These are phyloP conservation scores for Zalaria sp. DNA, from an alignment of 2,329 filamentous ascomycete species.

Conservation along the genomic window DNA sequence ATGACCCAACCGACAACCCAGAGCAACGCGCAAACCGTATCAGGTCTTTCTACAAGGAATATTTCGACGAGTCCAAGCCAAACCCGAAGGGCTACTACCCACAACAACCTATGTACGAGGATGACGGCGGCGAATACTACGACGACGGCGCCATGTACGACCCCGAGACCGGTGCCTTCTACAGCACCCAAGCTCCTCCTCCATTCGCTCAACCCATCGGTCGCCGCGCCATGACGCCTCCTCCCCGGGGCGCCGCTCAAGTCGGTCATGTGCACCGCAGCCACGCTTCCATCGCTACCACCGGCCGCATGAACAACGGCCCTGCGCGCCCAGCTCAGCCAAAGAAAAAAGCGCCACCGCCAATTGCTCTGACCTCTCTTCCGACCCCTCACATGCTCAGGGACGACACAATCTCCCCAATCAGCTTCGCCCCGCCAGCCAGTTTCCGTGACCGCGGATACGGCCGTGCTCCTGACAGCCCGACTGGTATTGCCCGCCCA, in stretches of 20 bases:
- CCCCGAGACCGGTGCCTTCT: conserved; percentile 50
- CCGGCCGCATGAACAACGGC: conserved; percentile 21
- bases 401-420: conserved; percentile 56
- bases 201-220: conserved; percentile 66
- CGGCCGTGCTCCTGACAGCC: conserved; percentile 49
- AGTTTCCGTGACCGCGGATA: conserved; percentile 47
- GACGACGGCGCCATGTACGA: conserved; percentile 44
- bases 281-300: conserved; percentile 31
- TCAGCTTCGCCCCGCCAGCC: conserved; percentile 75
- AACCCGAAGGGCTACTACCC: conserved; percentile 18
- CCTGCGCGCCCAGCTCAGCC: conserved; percentile 15
- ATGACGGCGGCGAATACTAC: conserved; percentile 54
- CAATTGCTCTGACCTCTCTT: conserved; percentile 56
- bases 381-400: conserved; percentile 75
- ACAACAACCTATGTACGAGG: conserved; percentile 13
- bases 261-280: conserved; percentile 30
- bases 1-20: conserved; percentile 77
- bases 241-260: conserved; percentile 50
- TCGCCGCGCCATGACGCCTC: conserved; percentile 90
- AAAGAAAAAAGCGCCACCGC: conserved; percentile 55
- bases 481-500: conserved; percentile 43
- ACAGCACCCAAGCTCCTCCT: conserved; percentile 24
- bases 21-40: conserved; percentile 93
- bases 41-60: conserved; percentile 98
- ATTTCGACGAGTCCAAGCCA: conserved; percentile 74